Base-by-base conservation (phyloP, 2,329 filamentous ascomycete genomes). In the Albifimbria verrucaria region DNA sequence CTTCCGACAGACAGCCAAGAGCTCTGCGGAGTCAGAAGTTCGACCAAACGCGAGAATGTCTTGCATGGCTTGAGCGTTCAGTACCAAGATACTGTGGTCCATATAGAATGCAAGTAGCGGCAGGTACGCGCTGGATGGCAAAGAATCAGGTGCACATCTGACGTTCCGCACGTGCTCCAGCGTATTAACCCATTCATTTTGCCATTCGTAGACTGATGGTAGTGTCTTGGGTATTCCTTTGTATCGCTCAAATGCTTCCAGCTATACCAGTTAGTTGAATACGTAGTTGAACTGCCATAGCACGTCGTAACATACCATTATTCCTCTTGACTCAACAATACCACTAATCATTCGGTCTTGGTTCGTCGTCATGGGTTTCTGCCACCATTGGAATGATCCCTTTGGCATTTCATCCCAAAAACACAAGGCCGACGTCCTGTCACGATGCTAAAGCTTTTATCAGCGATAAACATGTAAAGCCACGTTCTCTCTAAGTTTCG, bases 31-130 rank as follows among this genome's bases (percentile, higher is more conserved):
- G 18, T 12, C 15, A 26, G 12, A 4, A 22, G 26, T 9, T 26
- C 26, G 7, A 23, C 46, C 48, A 10, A 41, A 15, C 26, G 54
- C 28, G 7, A 53, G 53, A 12, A 64, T 46, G n/a, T 63, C 60
- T 50, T 59, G 54, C 51, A 62, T 48, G 3, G 60, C 58, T 46
- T 63, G 60, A 9, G 62, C 57, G 11, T 59, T 63, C 18, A 64
- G 52, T n/a, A 64, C 57, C 53, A 64, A 56, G 43, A 64, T 56
- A 46, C 58, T 62, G 50, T 64, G 62, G 43, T 63, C 58, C 51
- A 61, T 57, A 53, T 64, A 61, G 25, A 64, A 63, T 3, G 55
- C 56, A 15, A 63, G 52, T 12, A 63, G 50, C 1, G 58, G 52
- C 10, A 62, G 44, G 7, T 50, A 57, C 6, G 45, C 50, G 21